Base-by-base conservation (phyloP, 371 early-diverging fungal genomes). In the Smittium mucronatum region DNA sequence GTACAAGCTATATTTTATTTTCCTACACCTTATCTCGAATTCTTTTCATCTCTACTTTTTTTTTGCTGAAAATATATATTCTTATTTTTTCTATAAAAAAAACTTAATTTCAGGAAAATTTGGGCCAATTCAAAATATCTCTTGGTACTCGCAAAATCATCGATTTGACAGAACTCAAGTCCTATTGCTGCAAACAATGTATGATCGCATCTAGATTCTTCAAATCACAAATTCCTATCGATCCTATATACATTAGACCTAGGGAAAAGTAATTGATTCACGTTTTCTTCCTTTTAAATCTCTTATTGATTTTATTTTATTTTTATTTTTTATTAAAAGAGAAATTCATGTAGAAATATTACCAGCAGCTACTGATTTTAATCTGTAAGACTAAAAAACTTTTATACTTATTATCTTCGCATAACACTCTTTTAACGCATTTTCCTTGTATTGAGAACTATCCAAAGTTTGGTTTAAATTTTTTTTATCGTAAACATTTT, bases 161-260 rank as follows among this genome's bases (percentile, higher is more conserved):
- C 15, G 31, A 64, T 26, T 15, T 64, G 31, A 25, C 15, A 15
- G 31, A 64, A 2, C 64, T 26, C 28, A 64, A 64, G 2, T 15
- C 31, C 5, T 64, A 26, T 31, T 64, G 64, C 32, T 64, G 35
- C 34, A 64, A 36, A 31, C 26, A 30, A 2, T 64, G 64, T 30
- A 64, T 64, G 64, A 26, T 64, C 5, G 64, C 64, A 2, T 64
- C 64, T 11, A 11, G 30, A 36, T 64, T 16, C 26, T 64, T 30
- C 26, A 64, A 36, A 31, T 15, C 64, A 11, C 64, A 64, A 31
- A 64, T 64, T 15, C 64, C 64, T 16, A 8, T 34, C 15, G 64
- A 64, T 36, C 64, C 64, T 26, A 5, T 30, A 64, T 64, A 64
- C 26, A 26, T 64, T 16, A 64, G 64, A 64, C 25, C 35, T 16